Base-by-base conservation (phyloP, 208 protist species). In the Kentomonas sorsogonicus region DNA sequence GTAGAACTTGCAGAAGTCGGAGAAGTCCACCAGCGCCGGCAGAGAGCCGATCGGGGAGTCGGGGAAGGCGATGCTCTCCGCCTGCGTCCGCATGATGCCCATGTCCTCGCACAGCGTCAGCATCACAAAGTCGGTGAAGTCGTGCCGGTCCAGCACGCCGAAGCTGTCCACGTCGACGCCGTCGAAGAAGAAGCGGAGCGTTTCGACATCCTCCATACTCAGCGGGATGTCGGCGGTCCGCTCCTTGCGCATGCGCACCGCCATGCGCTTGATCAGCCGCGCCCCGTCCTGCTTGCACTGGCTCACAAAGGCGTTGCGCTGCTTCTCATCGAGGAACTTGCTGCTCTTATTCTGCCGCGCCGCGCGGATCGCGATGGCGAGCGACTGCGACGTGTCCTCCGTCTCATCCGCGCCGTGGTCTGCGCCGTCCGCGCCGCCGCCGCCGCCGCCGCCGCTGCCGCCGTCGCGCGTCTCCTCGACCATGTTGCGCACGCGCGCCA, bases 1-100 rank as follows among this genome's bases (percentile, higher is more conserved):
- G 63, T 76, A 80, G 53, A 89, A 85, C 65, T 72, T 84, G 13
- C 63, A 66, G 45, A 89, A 85, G 60, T 85, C 81, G 55, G 74
- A 80, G 63, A 89, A 89, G 60, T 89, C 77, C 0, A 89, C 70
- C 20, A 85, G 34, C 38, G 57, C 59, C 7, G 81, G 77, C 36
- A 73, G 54, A 39, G 26, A 20, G 1, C 33, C 52, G n/a, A n/a
- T n/a, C 23, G 30, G 51, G 16, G 53, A 25, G 10, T 67, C 68
- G 3, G 75, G 64, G 27, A 80, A 80, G 16, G 65, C 46, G 22
- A 84, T 40, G 20, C 53, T 10, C 48, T 85, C 66, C 20, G 85
- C 71, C 23, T 76, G 62, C 10, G 44, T 38, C 22, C 73, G 64
- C 16, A 53, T 61, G 58, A 85, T 70, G 34, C 16, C 25, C 26